Base-by-base conservation (phyloP, 768 basidiomycete genomes). In the Pleurotus pulmonarius region DNA sequence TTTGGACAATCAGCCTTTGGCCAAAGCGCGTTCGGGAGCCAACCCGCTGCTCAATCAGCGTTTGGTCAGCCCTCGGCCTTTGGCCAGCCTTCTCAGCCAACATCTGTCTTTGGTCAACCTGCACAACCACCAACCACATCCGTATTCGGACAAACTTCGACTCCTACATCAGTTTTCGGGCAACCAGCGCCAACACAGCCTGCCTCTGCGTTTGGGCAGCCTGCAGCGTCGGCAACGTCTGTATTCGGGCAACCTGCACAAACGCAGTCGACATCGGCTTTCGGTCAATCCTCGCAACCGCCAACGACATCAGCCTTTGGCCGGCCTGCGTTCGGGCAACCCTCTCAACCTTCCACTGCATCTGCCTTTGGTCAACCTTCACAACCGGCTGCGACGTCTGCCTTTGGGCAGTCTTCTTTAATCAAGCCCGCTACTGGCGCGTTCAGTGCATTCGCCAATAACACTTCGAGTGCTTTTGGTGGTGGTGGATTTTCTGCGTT, bases 341-440 rank as follows among this genome's bases (percentile, higher is more conserved):
- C 51, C 12, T 52, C 51, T 8, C 49, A 67, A 34, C 25, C 65
- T 20, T 49, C 12, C 39, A 56, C 63, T 13, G 60, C 58, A 8
- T 66, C 77, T n/a, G 71, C 60, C 0, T 74, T 74, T 53, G 71
- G 70, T 20, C 47, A 58, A 46, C 29, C 62, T 45, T 49, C 58
- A 3, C 45, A 63, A 67, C 60, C 55, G 61, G n/a, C n/a, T 16
- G 41, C n/a, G 0, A 47, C 45, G 20, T 22, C 52, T 3, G 41
- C 41, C n/a, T 44, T 44, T 44, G 41, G 41, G n/a, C 41, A 47
- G 38, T 68, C 73, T 3, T 70, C 71, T 3, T 56, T 83, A 20
- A 76, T 83, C 56, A 80, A 79, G 58, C 77, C 82, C 4, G 73
- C 77, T 3, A 69, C 77, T 4, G 82, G 82, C 2, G 80, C 80